Base-by-base conservation (phyloP, 805 yeast genomes). In the Komagataella kurtzmanii region DNA sequence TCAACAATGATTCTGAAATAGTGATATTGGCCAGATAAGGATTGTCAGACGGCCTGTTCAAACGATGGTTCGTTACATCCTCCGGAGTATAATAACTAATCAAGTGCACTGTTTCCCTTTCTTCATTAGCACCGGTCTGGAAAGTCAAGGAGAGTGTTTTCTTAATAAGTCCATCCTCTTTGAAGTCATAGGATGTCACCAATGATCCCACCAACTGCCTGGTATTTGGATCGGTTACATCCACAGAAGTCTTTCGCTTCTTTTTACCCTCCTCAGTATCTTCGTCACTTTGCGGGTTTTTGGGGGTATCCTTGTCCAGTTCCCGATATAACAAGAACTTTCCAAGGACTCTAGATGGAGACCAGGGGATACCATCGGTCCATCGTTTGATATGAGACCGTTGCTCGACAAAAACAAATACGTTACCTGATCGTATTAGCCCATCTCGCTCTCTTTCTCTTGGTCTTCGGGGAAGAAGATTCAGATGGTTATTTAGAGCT, bases 311-410 rank as follows among this genome's bases (percentile, higher is more conserved):
- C 45, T 69, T 68, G 55, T 76, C 78, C 43, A 79, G 63, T 62
- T 89, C 95, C 24, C 95, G 76, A 65, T 90, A 90, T 8, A 90
- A 82, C 40, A 90, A 69, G 59, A 90, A 90, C 53, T 93, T 73
- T 5, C 96, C 96, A 24, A 88, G 72, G 45, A 90, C 88, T 49
- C 97, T 72, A 2, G 95, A 84, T 0, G 97, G 96, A 2, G 90
- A 81, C 98, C 98, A 90, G 12, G 90, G 73, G 12, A 87, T 78
- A n/a, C 97, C 96, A 61, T 90, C 98, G 1, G 98, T 90, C 98
- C 98, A 90, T 54, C 98, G 73, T 62, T 85, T 86, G 54, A 90
- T 89, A 2, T 91, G 89, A 0, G 90, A 81, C 10, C 76, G 71
- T 57, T 85, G 88, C 65, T 90, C 96, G 49, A 84, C 77, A 61